Evolutionary conservation across 1,139 yeast species (phyloP).

Genomic region (Lodderomyces margitis): DNA sequence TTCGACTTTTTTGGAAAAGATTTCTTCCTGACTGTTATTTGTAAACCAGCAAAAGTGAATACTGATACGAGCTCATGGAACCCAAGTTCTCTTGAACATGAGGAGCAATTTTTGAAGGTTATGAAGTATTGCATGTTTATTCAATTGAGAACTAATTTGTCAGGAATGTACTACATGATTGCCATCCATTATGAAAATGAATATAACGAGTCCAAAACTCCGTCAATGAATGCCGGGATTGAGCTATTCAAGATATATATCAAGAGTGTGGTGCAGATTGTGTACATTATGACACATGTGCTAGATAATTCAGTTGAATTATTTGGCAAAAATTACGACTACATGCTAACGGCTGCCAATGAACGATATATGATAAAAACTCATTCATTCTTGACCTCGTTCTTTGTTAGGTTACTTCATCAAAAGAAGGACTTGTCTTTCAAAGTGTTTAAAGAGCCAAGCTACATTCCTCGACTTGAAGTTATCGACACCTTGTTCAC

Average conservation of each 20-base stretch:
- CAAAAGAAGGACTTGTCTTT: conserved; percentile 36
- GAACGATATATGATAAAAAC: conserved; percentile 46
- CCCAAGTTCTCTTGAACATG: conserved; percentile 20
- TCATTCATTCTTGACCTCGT: conserved; percentile 40
- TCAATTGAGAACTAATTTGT: conserved; percentile 40
- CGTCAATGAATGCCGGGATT: conserved; percentile 41
- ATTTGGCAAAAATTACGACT: conserved; percentile 44
- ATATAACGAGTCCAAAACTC: conserved; percentile 26
- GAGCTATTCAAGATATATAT: conserved; percentile 45
- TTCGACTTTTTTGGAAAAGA: conserved; percentile 43
- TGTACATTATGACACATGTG: conserved; percentile 45
- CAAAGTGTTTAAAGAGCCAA: conserved; percentile 22
- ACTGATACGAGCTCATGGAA: conserved; percentile 15
- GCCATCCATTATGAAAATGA: conserved; percentile 43
- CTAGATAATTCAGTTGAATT: conserved; percentile 44
- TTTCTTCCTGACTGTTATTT: conserved; percentile 40
- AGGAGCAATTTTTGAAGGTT: conserved; percentile 29
- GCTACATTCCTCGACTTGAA: conserved; percentile 28
- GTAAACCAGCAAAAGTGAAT: conserved; percentile 28
- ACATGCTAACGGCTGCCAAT: conserved; percentile 35
- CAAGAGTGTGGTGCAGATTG: conserved; percentile 44
- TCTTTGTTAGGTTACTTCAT: conserved; percentile 42
- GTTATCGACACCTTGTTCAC: conserved; percentile 35
- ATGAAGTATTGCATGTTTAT: conserved; percentile 36
- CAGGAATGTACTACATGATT: conserved; percentile 45